Evolutionary conservation across 2,329 filamentous ascomycete species (phyloP).

Genomic region (Apiospora saccharicola): DNA sequence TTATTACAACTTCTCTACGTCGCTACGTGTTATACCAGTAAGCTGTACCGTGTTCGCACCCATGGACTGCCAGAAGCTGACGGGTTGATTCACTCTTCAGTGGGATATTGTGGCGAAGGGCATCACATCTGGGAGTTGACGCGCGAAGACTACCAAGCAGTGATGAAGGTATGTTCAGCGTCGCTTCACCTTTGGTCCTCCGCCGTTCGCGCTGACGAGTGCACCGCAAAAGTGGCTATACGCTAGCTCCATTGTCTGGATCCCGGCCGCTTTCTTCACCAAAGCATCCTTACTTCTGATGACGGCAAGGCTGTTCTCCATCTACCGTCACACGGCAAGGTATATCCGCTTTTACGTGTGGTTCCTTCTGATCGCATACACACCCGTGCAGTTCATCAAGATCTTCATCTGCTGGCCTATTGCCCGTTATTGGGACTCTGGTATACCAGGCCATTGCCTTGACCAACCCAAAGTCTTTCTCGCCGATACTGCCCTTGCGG

Average conservation of each 20-base stretch:
- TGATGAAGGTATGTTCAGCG: conserved; percentile 16
- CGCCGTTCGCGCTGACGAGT: conserved; percentile 26
- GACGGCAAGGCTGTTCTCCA: conserved; percentile 42
- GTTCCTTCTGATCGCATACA: conserved; percentile 36
- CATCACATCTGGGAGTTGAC: conserved; percentile 37
- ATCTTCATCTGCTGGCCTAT: conserved; percentile 18
- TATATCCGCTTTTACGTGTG: conserved; percentile 41
- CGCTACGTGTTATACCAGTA: conserved; percentile 26
- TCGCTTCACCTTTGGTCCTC: no score
- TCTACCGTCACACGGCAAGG: conserved; percentile 34
- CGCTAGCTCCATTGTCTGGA: conserved; percentile 40
- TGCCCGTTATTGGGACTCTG: conserved; percentile 8
- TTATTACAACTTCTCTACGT: conserved; percentile 19
- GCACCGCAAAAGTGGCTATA: conserved; percentile 38
- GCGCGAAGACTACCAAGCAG: background rate
- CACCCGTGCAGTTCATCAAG: background rate
- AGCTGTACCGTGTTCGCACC: background rate
- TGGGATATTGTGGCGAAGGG: conserved; percentile 36
- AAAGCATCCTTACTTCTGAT: conserved; percentile 45
- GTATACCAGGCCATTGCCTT: conserved; percentile 36
- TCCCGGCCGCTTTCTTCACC: conserved; percentile 40
- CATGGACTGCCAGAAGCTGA: background rate
- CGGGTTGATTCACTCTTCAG: conserved; percentile 12
- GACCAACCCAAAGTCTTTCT: conserved; percentile 43
- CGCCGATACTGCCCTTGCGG: conserved; percentile 42